A percentile compares a stretch with the other conserved stretches of the same genome.
These are phyloP conservation scores for Boletales sp. DNA, from an alignment of 768 basidiomycete genomes.

Conservation along the genomic window DNA sequence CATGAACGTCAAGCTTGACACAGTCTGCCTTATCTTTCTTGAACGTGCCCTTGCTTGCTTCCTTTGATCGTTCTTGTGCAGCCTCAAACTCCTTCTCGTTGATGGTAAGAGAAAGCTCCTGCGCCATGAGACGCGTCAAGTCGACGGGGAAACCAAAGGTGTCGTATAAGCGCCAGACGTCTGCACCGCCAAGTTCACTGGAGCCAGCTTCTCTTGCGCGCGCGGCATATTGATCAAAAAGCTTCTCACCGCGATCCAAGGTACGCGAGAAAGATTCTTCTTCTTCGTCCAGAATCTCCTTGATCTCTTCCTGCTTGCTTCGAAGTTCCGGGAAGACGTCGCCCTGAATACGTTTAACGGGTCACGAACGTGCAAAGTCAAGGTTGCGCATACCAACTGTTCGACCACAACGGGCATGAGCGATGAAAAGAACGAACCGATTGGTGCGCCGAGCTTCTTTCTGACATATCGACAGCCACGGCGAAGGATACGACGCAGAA, in stretches of 20 bases:
- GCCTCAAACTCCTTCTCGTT: constrained; percentile 88
- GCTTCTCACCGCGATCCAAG: constrained; percentile 91
- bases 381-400: constrained; percentile 61
- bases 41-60: constrained; percentile 81
- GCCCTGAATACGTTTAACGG: constrained; percentile 48
- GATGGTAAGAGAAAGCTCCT: constrained; percentile 80
- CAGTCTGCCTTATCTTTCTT: constrained; percentile 67
- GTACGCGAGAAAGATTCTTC: constrained; percentile 98
- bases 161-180: constrained; percentile 97
- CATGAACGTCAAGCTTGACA: constrained; percentile 94
- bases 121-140: constrained; percentile 94
- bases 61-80: constrained; percentile 84
- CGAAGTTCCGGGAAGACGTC: constrained; percentile 90
- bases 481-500: constrained; percentile 89
- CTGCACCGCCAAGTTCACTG: constrained; percentile 77
- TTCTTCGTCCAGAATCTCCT: constrained; percentile 95
- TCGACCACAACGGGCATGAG: constrained; percentile 87
- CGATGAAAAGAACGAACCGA: constrained; percentile 93
- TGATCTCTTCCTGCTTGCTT: constrained; percentile 76
- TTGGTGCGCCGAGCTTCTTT: constrained; percentile 89
- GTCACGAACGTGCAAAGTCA: neutral
- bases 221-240: constrained; percentile 85
- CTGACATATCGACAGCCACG: constrained; percentile 94
- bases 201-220: constrained; percentile 59
- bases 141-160: constrained; percentile 99